Conservation (phyloP, 805 yeast genomes). For the Wickerhamiella occidentalis region DNA sequence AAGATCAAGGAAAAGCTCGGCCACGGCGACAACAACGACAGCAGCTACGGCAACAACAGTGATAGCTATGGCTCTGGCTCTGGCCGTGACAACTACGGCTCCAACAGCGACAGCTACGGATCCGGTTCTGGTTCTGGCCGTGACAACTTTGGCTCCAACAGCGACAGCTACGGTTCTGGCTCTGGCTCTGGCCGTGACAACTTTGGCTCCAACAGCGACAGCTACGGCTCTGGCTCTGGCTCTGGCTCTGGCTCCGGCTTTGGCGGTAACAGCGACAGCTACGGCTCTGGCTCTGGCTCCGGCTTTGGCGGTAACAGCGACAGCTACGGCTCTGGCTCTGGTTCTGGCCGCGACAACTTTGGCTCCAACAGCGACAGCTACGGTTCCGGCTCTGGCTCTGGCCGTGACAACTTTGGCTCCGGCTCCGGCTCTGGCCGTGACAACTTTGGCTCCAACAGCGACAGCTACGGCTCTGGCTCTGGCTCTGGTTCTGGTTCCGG, state of each 20-base stretch:
- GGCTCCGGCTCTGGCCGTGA: not conserved
- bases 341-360: not conserved
- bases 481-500: slow-evolving; percentile 4
- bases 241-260: slow-evolving; percentile 3
- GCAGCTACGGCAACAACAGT: not conserved
- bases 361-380: slow-evolving; percentile 1
- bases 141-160: not conserved
- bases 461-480: slow-evolving; percentile 7
- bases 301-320: not conserved
- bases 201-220: not conserved
- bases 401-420: not conserved
- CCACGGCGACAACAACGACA: slow-evolving; percentile 6
- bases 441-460: not conserved
- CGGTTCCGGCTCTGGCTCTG: slow-evolving; percentile 4
- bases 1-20: slow-evolving; percentile 10
- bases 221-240: slow-evolving; percentile 7
- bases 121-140: not conserved
- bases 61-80: not conserved
- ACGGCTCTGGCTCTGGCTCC: slow-evolving; percentile 7
- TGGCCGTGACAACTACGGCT: slow-evolving; percentile 1
- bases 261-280: slow-evolving; percentile 2
- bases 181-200: slow-evolving; percentile 7
- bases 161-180: not conserved
- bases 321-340: slow-evolving; percentile 6
- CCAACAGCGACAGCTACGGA: not conserved